phyloP scores from a whole-genome alignment of 306 rosid species.

The Dryas octopetala region DNA sequence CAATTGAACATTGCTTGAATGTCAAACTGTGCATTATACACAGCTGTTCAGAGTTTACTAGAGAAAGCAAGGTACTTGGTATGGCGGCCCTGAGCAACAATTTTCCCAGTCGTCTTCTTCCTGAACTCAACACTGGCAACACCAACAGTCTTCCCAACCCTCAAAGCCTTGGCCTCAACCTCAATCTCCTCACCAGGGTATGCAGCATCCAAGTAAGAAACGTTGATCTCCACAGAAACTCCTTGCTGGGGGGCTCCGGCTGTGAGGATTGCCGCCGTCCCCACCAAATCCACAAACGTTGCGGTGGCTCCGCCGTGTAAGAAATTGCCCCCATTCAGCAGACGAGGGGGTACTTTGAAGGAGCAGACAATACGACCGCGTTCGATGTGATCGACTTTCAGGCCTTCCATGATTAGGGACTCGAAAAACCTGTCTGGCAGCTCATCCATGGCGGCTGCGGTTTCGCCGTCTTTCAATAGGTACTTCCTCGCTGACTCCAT shows the following conservation, averaged over 20 bases:
- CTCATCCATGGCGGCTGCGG: constrained; percentile 38
- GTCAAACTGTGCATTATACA: not conserved
- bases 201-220: constrained; percentile 84
- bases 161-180: constrained; percentile 56
- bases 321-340: constrained; percentile 66
- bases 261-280: constrained; percentile 61
- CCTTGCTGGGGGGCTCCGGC: constrained; percentile 50
- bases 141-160: constrained; percentile 64
- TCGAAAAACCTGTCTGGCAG: constrained; percentile 59
- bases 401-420: constrained; percentile 45
- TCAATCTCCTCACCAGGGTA: constrained; percentile 74
- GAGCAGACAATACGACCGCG: constrained; percentile 69
- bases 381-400: constrained; percentile 55
- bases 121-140: constrained; percentile 67
- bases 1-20: not conserved
- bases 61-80: constrained; percentile 57
- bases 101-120: constrained; percentile 65
- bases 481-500: constrained; percentile 46
- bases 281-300: constrained; percentile 75
- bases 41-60: constrained; percentile 57
- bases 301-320: constrained; percentile 89
- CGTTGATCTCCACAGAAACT: constrained; percentile 79
- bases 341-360: constrained; percentile 58
- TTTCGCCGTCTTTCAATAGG: constrained; percentile 48
- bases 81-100: constrained; percentile 82